Percentiles rank a stretch among this genome's conserved stretches.
These are phyloP conservation scores for Trametes cubensis DNA, from an alignment of 768 basidiomycete genomes.

Conservation along the genomic window DNA sequence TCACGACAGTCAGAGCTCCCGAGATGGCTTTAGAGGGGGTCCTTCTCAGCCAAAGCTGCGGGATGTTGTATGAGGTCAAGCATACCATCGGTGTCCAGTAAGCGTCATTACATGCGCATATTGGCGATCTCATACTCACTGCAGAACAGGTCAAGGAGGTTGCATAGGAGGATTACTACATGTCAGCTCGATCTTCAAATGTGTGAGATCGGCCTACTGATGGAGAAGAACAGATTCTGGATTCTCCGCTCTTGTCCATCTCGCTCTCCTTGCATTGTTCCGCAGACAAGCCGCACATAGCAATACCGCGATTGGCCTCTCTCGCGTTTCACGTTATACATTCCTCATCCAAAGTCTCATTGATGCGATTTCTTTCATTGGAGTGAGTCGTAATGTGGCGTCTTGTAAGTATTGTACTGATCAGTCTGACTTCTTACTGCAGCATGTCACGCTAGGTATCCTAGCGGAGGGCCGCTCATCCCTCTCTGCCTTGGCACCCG, in stretches of 20 bases:
- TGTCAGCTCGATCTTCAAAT: conserved; percentile 37
- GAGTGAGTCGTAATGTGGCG: conserved; percentile 38
- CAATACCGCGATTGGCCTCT: conserved; percentile 76
- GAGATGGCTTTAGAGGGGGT: conserved; percentile 63
- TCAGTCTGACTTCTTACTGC: background rate
- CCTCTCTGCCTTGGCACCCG: conserved; percentile 79
- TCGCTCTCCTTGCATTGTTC: conserved; percentile 65
- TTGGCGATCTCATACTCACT: background rate
- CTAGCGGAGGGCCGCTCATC: conserved; percentile 82
- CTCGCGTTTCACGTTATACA: conserved; percentile 80
- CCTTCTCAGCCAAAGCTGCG: conserved; percentile 79
- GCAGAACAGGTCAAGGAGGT: conserved; percentile 34
- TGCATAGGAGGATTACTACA: conserved; percentile 49
- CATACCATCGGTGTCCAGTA: conserved; percentile 74
- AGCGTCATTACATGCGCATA: conserved; percentile 11
- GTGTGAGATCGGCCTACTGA: background rate
- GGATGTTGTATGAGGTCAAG: conserved; percentile 66
- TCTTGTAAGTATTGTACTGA: background rate
- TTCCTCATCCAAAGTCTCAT: conserved; percentile 79
- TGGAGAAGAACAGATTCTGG: conserved; percentile 62
- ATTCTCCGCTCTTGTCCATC: conserved; percentile 63
- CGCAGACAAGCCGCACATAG: conserved; percentile 75
- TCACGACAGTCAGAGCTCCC: conserved; percentile 59
- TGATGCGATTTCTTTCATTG: conserved; percentile 84
- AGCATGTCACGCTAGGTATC: conserved; percentile 87